phyloP scores from a whole-genome alignment of 345 rosid species.

The Viola odorata region DNA sequence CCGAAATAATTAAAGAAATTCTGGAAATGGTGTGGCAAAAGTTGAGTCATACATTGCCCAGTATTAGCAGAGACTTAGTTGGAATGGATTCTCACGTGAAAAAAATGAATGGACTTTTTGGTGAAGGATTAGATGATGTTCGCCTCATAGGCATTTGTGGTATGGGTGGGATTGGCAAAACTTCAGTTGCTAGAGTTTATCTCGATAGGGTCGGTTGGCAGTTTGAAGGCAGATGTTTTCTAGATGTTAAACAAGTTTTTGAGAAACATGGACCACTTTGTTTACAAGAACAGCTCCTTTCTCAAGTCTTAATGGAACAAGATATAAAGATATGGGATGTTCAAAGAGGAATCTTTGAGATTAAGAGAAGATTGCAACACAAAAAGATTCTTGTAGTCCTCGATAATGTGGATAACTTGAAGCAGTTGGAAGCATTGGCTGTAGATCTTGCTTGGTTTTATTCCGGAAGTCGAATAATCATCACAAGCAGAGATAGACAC shows the following conservation, averaged over 20 bases:
- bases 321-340: neutral
- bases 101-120: neutral
- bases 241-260: conserved; percentile 12
- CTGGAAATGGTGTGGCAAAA: neutral
- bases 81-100: conserved; percentile 1
- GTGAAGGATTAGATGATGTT: conserved; percentile 1
- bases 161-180: conserved; percentile 21
- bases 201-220: neutral
- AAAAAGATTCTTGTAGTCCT: conserved; percentile 11
- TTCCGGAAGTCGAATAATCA: conserved; percentile 16
- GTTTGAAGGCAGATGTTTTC: conserved; percentile 11
- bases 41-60: neutral
- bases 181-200: conserved; percentile 10
- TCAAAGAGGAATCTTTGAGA: neutral
- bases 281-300: conserved; percentile 9
- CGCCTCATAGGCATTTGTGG: conserved; percentile 16
- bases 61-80: neutral
- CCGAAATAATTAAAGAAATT: neutral
- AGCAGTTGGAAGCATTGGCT: neutral
- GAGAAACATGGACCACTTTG: neutral
- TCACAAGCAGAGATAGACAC: conserved; percentile 1
- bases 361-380: neutral
- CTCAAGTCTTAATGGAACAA: neutral
- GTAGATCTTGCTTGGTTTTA: conserved; percentile 8
- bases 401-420: conserved; percentile 10